phyloP scores from a whole-genome alignment of 495 filamentous ascomycete genomes.

The Xylaria curta region DNA sequence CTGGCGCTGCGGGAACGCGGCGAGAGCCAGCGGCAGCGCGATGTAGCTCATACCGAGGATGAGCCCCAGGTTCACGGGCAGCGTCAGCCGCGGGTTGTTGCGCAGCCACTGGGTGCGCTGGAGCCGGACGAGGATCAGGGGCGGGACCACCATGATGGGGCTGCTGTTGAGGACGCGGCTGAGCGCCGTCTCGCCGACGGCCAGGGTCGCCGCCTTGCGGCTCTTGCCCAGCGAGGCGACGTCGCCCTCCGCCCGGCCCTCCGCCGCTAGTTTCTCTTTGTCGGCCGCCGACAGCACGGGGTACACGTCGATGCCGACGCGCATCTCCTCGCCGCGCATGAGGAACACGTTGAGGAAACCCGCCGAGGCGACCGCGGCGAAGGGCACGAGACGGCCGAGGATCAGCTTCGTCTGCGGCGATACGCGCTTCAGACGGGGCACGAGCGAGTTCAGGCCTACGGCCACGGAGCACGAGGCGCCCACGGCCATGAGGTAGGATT shows the following conservation, averaged over 20 bases:
- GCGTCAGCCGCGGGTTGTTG: slow-evolving; percentile 69
- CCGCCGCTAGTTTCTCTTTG: slow-evolving; percentile 57
- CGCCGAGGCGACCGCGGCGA: slow-evolving; percentile 90
- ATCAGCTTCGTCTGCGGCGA: slow-evolving; percentile 75
- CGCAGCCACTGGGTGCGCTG: slow-evolving; percentile 80
- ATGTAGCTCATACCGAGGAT: slow-evolving; percentile 82
- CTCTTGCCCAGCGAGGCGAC: slow-evolving; percentile 79
- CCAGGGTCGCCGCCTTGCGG: slow-evolving; percentile 82
- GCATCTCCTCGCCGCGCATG: slow-evolving; percentile 96
- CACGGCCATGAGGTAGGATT: slow-evolving; percentile 93
- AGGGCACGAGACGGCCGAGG: slow-evolving; percentile 85
- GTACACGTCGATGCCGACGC: slow-evolving; percentile 93
- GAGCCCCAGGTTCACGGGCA: slow-evolving; percentile 83
- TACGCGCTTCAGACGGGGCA: slow-evolving; percentile 80
- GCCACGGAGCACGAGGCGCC: slow-evolving; percentile 92
- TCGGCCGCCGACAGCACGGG: slow-evolving; percentile 68
- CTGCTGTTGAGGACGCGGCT: slow-evolving; percentile 90
- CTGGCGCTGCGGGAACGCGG: slow-evolving; percentile 91
- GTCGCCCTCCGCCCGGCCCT: slow-evolving; percentile 62
- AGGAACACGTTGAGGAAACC: slow-evolving; percentile 94
- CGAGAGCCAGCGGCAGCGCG: slow-evolving; percentile 84
- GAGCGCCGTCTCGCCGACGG: slow-evolving; percentile 89
- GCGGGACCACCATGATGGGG: slow-evolving; percentile 95
- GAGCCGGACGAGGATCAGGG: slow-evolving; percentile 79
- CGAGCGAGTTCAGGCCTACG: slow-evolving; percentile 86